phyloP scores from a whole-genome alignment of 495 filamentous ascomycete species.

The Neurospora pannonica region DNA sequence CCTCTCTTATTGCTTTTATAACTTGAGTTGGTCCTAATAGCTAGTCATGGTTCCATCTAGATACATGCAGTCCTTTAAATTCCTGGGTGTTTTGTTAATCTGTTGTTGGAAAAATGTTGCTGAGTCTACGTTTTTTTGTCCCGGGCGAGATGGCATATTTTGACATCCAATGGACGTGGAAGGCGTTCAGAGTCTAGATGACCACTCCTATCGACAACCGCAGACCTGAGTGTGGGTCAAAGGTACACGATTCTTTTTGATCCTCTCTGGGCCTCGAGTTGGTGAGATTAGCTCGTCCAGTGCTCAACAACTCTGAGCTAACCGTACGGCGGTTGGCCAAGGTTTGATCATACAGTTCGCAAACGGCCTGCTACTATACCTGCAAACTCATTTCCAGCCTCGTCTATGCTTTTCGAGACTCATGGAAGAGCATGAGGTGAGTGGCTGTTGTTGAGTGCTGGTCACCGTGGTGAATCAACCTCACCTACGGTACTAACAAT shows the following conservation, averaged over 20 bases:
- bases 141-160: neutral
- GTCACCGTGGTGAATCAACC: neutral
- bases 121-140: too few relatives aligned
- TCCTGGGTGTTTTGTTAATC: too few relatives aligned
- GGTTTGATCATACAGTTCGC: neutral
- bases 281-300: neutral
- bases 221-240: neutral
- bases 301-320: neutral
- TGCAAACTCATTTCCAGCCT: neutral
- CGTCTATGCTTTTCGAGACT: neutral
- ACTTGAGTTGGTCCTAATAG: too few relatives aligned
- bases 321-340: neutral
- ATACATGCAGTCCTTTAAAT: too few relatives aligned
- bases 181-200: neutral
- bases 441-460: neutral
- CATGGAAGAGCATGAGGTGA: neutral
- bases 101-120: too few relatives aligned
- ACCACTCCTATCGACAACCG: neutral
- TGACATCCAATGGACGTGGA: neutral
- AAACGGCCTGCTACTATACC: neutral
- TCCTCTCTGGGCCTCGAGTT: neutral
- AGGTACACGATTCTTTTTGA: neutral
- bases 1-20: constrained; percentile 13
- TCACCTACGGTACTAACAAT: neutral
- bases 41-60: too few relatives aligned